These are phyloP conservation scores for Diaporthe amygdali DNA, from an alignment of 2,329 filamentous ascomycete genomes.

Conservation along the genomic window DNA sequence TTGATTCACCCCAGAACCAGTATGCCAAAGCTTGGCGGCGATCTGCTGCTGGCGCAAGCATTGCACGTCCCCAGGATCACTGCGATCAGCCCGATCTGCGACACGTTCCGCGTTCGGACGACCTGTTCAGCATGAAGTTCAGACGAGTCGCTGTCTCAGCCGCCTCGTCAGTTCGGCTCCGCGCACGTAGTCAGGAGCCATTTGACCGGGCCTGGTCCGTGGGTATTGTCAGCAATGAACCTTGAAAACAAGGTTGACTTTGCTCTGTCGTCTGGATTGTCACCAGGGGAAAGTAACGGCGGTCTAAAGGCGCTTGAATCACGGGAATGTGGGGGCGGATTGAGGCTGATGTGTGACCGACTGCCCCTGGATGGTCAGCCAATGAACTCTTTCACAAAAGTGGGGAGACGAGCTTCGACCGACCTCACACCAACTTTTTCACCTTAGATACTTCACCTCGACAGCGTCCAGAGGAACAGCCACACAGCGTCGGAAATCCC, in stretches of 20 bases:
- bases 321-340: neutral
- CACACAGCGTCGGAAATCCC: neutral
- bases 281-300: neutral
- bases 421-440: neutral
- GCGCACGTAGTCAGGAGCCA: neutral
- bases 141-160: conserved; percentile 12
- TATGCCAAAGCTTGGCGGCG: neutral
- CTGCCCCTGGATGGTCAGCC: neutral
- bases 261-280: neutral
- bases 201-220: neutral
- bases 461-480: neutral
- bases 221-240: neutral
- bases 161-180: neutral
- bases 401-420: neutral
- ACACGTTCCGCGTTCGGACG: conserved; percentile 14
- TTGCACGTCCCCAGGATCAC: conserved; percentile 10
- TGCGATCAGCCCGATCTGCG: conserved; percentile 15
- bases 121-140: neutral
- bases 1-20: conserved; percentile 3
- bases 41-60: neutral
- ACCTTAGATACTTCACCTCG: neutral
- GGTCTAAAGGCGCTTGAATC: neutral
- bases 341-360: neutral
- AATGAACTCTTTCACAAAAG: neutral
- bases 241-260: neutral